A percentile compares a stretch with the other conserved stretches of the same genome.
These are phyloP conservation scores for Penicillium fuscoglaucum DNA, from an alignment of 2,329 filamentous ascomycete species.

Conservation along the genomic window DNA sequence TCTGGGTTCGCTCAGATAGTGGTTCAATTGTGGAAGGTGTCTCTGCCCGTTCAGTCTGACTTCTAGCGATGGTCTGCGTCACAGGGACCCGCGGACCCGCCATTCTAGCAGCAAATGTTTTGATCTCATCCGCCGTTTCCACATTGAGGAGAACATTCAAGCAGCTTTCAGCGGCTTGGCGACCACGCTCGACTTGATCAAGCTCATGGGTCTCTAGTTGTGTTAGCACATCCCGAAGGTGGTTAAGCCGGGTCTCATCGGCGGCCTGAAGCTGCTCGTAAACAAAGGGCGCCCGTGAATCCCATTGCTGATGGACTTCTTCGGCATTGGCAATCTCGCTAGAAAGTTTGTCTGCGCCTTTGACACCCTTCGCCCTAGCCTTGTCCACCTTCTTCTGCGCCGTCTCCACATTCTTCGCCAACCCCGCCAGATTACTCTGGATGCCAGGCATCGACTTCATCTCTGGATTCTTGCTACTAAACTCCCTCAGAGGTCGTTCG, in stretches of 20 bases:
- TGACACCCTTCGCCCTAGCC: conserved; percentile 75
- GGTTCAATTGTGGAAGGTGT: conserved; percentile 11
- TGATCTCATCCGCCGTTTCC: conserved; percentile 83
- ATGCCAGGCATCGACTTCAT: conserved; percentile 79
- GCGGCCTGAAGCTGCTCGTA: conserved; percentile 90
- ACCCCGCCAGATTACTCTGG: conserved; percentile 72
- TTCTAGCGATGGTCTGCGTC: conserved; percentile 16
- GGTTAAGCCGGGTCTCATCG: conserved; percentile 85
- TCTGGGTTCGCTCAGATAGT: conserved; percentile 20
- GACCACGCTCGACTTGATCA: conserved; percentile 76
- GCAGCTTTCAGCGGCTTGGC: conserved; percentile 73
- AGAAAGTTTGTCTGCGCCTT: conserved; percentile 70
- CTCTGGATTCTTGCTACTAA: conserved; percentile 69
- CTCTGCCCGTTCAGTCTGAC: conserved; percentile 21
- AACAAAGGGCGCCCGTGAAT: conserved; percentile 89
- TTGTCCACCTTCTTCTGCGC: conserved; percentile 86
- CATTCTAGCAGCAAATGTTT: conserved; percentile 42
- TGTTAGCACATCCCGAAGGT: conserved; percentile 85
- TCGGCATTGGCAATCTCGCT: conserved; percentile 72
- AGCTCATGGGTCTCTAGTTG: conserved; percentile 91
- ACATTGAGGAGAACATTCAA: conserved; percentile 82
- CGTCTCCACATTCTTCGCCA: conserved; percentile 82
- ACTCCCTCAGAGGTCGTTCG: conserved; percentile 77
- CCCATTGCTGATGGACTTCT: conserved; percentile 80
- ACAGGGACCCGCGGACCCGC: conserved; percentile 14